These are phyloP conservation scores for Patellifolia procumbens DNA, from an alignment of 179 eudicot genomes.

Conservation along the genomic window DNA sequence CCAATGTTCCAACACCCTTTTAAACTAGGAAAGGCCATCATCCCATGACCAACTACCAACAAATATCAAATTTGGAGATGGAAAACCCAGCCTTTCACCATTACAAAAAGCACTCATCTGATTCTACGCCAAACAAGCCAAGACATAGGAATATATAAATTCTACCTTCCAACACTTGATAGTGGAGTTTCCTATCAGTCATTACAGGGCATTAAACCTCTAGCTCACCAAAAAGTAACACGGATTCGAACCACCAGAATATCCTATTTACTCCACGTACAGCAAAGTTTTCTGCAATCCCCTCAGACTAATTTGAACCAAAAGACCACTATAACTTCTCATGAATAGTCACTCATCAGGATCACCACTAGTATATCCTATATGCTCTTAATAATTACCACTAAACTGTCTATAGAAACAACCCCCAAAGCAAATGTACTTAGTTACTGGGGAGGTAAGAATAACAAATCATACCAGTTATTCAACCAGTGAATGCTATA, in stretches of 20 bases:
- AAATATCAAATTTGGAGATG: constrained; percentile 16
- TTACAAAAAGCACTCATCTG: constrained; percentile 24
- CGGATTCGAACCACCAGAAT: constrained; percentile 16
- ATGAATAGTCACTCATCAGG: too few species aligned
- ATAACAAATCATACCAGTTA: not conserved
- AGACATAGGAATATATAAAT: constrained; percentile 29
- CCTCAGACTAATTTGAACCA: not conserved
- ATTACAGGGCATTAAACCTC: constrained; percentile 16
- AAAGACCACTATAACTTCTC: not conserved
- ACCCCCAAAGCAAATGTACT: not conserved
- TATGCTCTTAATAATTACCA: too few species aligned
- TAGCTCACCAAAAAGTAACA: constrained; percentile 19
- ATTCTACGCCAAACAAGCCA: constrained; percentile 28
- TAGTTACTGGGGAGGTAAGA: not conserved
- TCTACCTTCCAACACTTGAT: constrained; percentile 20
- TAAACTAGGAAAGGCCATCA: constrained; percentile 19
- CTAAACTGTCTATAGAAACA: not conserved
- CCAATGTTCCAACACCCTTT: constrained; percentile 29
- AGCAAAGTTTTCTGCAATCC: constrained; percentile 12
- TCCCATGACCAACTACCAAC: constrained; percentile 24
- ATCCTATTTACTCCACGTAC: constrained; percentile 12
- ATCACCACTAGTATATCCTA: too few species aligned
- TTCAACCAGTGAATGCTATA: not conserved
- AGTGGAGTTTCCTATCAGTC: constrained; percentile 17
- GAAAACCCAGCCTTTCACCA: constrained; percentile 17